These are phyloP conservation scores for Fusarium citri DNA, from an alignment of 2,329 filamentous ascomycete species.

Conservation along the genomic window DNA sequence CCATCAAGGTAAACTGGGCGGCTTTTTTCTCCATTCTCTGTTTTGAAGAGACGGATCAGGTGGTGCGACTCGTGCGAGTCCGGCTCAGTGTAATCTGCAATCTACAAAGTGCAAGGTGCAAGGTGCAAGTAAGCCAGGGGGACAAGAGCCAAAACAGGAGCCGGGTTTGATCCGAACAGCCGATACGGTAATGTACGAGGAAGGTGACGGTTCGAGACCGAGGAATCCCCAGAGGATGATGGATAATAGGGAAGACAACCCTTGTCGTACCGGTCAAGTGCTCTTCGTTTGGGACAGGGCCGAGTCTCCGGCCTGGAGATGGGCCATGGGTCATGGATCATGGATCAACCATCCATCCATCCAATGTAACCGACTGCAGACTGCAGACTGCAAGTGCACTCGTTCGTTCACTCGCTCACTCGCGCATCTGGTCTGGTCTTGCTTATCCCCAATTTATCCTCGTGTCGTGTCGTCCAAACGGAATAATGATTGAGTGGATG, in stretches of 20 bases:
- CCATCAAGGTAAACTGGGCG: neutral
- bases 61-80: conserved; percentile 43
- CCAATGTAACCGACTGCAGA: neutral
- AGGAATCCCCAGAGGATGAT: conserved; percentile 21
- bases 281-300: conserved; percentile 34
- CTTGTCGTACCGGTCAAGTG: conserved; percentile 32
- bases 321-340: conserved; percentile 26
- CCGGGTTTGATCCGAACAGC: conserved; percentile 40
- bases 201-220: conserved; percentile 16
- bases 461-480: conserved; percentile 18
- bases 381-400: neutral
- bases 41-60: conserved; percentile 27
- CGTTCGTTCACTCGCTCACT: neutral
- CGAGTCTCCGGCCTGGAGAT: conserved; percentile 40
- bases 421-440: neutral
- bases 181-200: conserved; percentile 41
- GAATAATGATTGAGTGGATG: conserved; percentile 37
- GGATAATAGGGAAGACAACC: conserved; percentile 20
- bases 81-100: conserved; percentile 27
- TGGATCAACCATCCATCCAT: conserved; percentile 22
- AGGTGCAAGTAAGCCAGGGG: conserved; percentile 18
- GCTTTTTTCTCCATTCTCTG: neutral
- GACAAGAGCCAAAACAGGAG: conserved; percentile 30
- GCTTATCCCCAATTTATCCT: conserved; percentile 30
- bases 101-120: neutral